These are phyloP conservation scores for Ampelomyces quisqualis DNA, from an alignment of 2,329 filamentous ascomycete genomes.

Conservation along the genomic window DNA sequence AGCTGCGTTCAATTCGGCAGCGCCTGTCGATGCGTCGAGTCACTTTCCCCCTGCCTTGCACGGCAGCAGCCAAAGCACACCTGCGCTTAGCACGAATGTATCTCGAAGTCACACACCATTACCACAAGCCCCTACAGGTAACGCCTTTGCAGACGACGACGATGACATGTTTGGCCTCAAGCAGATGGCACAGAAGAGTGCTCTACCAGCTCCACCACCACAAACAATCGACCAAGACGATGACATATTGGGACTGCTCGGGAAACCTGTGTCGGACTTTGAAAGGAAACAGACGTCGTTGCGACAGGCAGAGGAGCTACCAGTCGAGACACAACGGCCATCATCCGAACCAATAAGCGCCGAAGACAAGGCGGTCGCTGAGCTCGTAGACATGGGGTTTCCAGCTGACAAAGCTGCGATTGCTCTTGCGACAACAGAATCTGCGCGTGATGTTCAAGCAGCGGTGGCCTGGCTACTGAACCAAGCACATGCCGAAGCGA, in stretches of 20 bases:
- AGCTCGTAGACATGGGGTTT: conserved; percentile 94
- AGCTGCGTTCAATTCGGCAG: conserved; percentile 61
- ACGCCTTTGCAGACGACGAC: conserved; percentile 63
- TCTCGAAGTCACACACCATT: conserved; percentile 34
- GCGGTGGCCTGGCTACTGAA: conserved; percentile 89
- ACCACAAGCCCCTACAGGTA: conserved; percentile 19
- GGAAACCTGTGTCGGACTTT: conserved; percentile 59
- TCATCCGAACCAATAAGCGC: conserved; percentile 46
- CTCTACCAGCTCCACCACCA: conserved; percentile 23
- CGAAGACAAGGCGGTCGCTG: conserved; percentile 77
- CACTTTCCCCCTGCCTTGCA: conserved; percentile 55
- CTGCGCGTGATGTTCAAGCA: conserved; percentile 76
- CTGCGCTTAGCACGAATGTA: conserved; percentile 30
- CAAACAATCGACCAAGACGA: conserved; percentile 49
- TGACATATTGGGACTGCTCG: conserved; percentile 63
- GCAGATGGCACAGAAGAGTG: conserved; percentile 55
- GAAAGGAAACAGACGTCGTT: conserved; percentile 31
- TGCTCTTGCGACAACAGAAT: conserved; percentile 77
- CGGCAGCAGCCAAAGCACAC: conserved; percentile 47
- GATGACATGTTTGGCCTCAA: conserved; percentile 87
- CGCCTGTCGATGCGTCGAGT: conserved; percentile 60
- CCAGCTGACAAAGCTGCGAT: conserved; percentile 77
- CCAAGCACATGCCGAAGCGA: conserved; percentile 82
- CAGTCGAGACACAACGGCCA: conserved; percentile 8
- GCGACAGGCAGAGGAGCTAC: conserved; percentile 9